Base-by-base conservation (phyloP, 2,329 filamentous ascomycete genomes). In the Plectosphaerella plurivora region DNA sequence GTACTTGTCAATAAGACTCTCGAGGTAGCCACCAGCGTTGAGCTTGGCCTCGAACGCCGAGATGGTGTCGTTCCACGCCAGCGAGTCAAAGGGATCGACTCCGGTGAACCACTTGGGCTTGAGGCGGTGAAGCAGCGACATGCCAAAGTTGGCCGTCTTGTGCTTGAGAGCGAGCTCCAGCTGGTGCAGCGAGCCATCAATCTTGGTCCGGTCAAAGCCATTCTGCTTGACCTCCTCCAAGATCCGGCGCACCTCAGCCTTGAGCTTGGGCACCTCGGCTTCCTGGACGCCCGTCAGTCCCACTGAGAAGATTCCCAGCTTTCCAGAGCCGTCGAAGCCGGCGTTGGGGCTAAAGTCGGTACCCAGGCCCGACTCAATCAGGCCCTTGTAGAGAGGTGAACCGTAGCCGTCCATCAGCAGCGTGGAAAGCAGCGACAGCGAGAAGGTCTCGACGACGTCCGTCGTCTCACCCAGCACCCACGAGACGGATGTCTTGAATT, bases 101-200 rank as follows among this genome's bases (percentile, higher is more conserved):
- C 93, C 94, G 53, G 94, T 95, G 71, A 99, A 97, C 94, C 94
- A 99, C 54, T 88, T 87, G 2, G 91, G 88, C 65, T 96, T 89
- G 8, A 97, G 78, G 42, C 93, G 84, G 61, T 96, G 90, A 69
- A 99, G 83, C 50, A 97, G 82, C 16, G 87, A 86, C 78, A 97
- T 90, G 14, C 94, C 94, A 65, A 99, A 99, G 63, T 88, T 91
- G 51, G 94, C 90, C 1, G 91, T 97, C 76, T 97, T 97, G 73
- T 99, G 91, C 72, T 97, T 97, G 47, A 97, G 73, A 0, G 86
- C 81, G n/a, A 99, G 79, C 66, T 99, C 94, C 4, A 97, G 73
- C 68, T 97, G 93, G 68, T 99, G 94, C 51, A 99, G 78, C 57
- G 95, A 88, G 3, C 94, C 94, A 57, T 96, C 90, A 54, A 99